These are phyloP conservation scores for Penicillium fuscoglaucum DNA, from an alignment of 2,329 filamentous ascomycete species.

Conservation along the genomic window DNA sequence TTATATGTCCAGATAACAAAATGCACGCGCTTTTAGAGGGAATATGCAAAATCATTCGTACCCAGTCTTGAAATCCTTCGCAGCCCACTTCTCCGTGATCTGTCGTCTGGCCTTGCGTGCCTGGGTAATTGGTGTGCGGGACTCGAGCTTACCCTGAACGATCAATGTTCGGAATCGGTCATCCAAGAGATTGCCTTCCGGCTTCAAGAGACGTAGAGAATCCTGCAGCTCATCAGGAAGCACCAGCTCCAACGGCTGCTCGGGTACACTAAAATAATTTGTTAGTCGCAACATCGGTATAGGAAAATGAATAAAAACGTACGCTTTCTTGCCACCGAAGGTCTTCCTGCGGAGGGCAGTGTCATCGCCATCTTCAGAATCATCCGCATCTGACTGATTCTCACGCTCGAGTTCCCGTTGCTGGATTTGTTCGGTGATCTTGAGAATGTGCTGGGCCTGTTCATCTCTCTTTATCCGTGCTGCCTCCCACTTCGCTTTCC, in stretches of 20 bases:
- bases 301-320: constrained; percentile 28
- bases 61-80: constrained; percentile 79
- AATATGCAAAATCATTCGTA: constrained; percentile 25
- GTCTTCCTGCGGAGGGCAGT: constrained; percentile 67
- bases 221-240: constrained; percentile 81
- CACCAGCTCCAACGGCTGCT: constrained; percentile 77
- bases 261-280: constrained; percentile 51
- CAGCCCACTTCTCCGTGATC: constrained; percentile 91
- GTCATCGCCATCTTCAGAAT: constrained; percentile 59
- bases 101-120: constrained; percentile 78
- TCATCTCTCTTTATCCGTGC: constrained; percentile 71
- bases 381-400: constrained; percentile 38
- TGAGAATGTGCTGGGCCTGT: constrained; percentile 70
- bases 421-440: constrained; percentile 58
- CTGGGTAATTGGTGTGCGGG: constrained; percentile 74
- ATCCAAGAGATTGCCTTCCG: constrained; percentile 91
- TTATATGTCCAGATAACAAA: constrained; percentile 22
- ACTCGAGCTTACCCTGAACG: constrained; percentile 85
- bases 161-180: constrained; percentile 89
- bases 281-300: constrained; percentile 21
- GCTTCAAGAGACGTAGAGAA: constrained; percentile 77
- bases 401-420: constrained; percentile 52
- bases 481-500: constrained; percentile 70
- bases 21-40: constrained; percentile 26
- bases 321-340: constrained; percentile 64